phyloP scores from a whole-genome alignment of 2,329 filamentous ascomycete genomes.

The Aspergillus tubingensis region DNA sequence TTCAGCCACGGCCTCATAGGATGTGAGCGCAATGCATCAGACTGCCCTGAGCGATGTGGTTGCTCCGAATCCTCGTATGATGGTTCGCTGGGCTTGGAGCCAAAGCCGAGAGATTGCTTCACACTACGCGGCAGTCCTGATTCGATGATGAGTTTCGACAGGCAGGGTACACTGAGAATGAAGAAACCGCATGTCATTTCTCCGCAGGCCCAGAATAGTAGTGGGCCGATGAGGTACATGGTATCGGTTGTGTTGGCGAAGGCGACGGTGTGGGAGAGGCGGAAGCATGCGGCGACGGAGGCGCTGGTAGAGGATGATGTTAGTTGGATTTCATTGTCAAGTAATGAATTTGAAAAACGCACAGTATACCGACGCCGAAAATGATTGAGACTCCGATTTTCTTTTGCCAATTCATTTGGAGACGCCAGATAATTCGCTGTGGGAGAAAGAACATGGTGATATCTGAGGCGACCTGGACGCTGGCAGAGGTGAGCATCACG shows the following conservation, averaged over 20 bases:
- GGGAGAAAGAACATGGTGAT: conserved; percentile 37
- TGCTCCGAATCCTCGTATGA: not conserved
- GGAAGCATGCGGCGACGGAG: conserved; percentile 44
- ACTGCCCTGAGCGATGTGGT: not conserved
- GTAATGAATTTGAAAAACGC: conserved; percentile 12
- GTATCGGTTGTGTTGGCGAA: conserved; percentile 18
- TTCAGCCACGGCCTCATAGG: not conserved
- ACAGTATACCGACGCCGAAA: conserved; percentile 39
- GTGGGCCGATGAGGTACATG: conserved; percentile 42
- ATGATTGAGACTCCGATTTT: conserved; percentile 35
- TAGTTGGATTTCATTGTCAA: not conserved
- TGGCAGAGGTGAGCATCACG: conserved; percentile 33
- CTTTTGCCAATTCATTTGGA: conserved; percentile 34
- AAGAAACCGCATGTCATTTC: conserved; percentile 53
- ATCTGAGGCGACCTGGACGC: conserved; percentile 38
- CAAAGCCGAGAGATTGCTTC: not conserved
- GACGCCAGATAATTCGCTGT: conserved; percentile 38
- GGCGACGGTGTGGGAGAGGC: conserved; percentile 29
- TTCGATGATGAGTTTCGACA: conserved; percentile 42
- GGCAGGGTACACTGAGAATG: conserved; percentile 42
- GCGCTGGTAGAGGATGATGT: conserved; percentile 31
- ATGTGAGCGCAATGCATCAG: not conserved
- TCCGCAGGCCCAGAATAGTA: conserved; percentile 49
- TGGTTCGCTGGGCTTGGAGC: not conserved
- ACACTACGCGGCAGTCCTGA: conserved; percentile 9